phyloP scores from a whole-genome alignment of 2,329 filamentous ascomycete genomes.

The Cercospora sojina region DNA sequence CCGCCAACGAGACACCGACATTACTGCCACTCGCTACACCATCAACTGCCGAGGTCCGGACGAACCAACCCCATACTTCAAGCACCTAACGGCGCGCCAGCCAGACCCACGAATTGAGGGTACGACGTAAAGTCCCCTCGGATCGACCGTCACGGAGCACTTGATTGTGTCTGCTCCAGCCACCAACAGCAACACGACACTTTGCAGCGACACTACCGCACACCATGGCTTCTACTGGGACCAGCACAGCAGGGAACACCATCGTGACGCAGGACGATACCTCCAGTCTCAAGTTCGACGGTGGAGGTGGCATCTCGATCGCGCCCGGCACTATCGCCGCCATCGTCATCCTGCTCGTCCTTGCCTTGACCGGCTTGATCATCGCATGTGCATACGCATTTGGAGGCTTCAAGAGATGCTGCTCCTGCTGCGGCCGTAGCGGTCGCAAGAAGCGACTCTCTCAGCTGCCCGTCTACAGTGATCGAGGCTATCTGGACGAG shows the following conservation, averaged over 20 bases:
- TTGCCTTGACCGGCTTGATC: constrained; percentile 6
- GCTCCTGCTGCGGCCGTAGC: constrained; percentile 10
- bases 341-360: constrained; percentile 10
- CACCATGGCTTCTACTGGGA: constrained; percentile 1
- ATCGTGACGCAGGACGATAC: constrained; percentile 6
- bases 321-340: constrained; percentile 5
- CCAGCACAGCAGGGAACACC: not conserved
- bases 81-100: constrained; percentile 10
- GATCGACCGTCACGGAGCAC: not conserved
- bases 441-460: constrained; percentile 12
- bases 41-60: constrained; percentile 8
- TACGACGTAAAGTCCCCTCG: not conserved
- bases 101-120: not conserved
- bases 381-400: constrained; percentile 12
- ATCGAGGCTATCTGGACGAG: constrained; percentile 16
- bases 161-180: not conserved
- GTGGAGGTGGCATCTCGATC: constrained; percentile 5
- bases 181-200: not conserved
- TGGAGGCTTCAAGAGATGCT: constrained; percentile 13
- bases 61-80: not conserved
- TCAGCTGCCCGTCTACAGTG: constrained; percentile 9
- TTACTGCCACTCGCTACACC: not conserved
- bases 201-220: not conserved
- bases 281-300: constrained; percentile 1
- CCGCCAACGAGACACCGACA: not conserved